Percentiles rank a stretch among this genome's conserved stretches.
Evolutionary conservation across 441 rosid genomes (phyloP).

Genomic region (Macaranga tanarius): DNA sequence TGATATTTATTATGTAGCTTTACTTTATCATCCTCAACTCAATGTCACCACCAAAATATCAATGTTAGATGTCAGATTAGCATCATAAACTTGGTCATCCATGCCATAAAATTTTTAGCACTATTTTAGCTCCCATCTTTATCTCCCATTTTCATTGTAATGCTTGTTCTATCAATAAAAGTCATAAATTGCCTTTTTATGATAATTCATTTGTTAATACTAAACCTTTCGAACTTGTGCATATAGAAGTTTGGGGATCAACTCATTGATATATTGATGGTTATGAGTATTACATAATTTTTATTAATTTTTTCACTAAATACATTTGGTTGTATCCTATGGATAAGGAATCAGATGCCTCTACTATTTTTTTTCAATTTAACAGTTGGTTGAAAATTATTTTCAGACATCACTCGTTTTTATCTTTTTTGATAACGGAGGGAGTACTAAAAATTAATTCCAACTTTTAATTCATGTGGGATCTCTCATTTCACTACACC

Average conservation of each 20-base stretch:
- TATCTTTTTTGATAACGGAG: not conserved
- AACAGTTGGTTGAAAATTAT: not conserved
- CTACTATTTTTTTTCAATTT: not conserved
- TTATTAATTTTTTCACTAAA: not conserved
- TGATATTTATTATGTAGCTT: too few relatives aligned
- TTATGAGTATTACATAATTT: not conserved
- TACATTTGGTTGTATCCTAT: not conserved
- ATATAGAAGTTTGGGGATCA: not conserved
- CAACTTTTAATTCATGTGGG: not conserved
- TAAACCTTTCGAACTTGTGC: not conserved
- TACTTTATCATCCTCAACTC: too few relatives aligned
- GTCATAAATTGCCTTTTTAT: not conserved
- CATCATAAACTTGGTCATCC: not conserved
- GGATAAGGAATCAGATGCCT: not conserved
- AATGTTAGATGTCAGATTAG: too few relatives aligned
- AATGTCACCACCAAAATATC: too few relatives aligned
- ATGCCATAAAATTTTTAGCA: too few relatives aligned
- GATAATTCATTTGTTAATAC: not conserved
- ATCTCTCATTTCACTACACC: not conserved
- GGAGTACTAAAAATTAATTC: not conserved
- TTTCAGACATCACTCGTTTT: not conserved
- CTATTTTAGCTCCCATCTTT: too few relatives aligned
- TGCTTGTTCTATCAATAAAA: not conserved
- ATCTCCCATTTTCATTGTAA: slow-evolving; percentile 1
- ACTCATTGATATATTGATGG: not conserved